A percentile compares a stretch with the other conserved stretches of the same genome.
Conservation (phyloP, 257 asterid genomes). For the Coffea canephora region DNA sequence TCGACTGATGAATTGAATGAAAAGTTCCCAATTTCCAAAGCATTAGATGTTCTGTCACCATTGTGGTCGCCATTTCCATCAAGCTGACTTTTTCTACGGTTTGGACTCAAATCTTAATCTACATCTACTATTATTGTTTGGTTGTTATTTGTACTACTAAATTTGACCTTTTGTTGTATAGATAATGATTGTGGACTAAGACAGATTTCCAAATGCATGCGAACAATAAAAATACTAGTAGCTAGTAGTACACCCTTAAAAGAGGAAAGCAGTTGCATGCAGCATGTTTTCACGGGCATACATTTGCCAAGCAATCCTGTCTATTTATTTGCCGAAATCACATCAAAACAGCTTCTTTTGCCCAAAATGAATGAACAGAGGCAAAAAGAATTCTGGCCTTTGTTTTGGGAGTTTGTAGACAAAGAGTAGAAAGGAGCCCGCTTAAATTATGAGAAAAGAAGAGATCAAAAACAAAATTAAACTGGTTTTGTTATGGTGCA, state of each 20-base stretch:
- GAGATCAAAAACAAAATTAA: too few relatives aligned
- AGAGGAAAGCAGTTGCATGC: background rate
- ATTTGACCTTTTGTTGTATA: background rate
- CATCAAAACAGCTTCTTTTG: background rate
- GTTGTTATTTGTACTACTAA: too few relatives aligned
- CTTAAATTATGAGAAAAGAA: too few relatives aligned
- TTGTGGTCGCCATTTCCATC: background rate
- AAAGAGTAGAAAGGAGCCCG: too few relatives aligned
- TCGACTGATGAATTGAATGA: constrained; percentile 5
- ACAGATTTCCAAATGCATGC: background rate
- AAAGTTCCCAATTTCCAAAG: constrained; percentile 13
- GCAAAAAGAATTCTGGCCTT: background rate
- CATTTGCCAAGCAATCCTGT: background rate
- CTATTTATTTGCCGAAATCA: background rate
- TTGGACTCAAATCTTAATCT: background rate
- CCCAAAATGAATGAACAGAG: background rate
- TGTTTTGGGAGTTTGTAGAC: background rate
- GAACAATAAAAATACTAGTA: background rate
- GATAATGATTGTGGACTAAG: too few relatives aligned
- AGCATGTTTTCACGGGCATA: background rate
- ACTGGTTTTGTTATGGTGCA: too few relatives aligned
- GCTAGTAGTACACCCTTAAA: background rate
- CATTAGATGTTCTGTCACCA: background rate
- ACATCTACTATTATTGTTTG: too few relatives aligned
- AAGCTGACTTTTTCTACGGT: background rate